phyloP scores from a whole-genome alignment of 106 monocot species.

The Phalaenopsis aphrodite region DNA sequence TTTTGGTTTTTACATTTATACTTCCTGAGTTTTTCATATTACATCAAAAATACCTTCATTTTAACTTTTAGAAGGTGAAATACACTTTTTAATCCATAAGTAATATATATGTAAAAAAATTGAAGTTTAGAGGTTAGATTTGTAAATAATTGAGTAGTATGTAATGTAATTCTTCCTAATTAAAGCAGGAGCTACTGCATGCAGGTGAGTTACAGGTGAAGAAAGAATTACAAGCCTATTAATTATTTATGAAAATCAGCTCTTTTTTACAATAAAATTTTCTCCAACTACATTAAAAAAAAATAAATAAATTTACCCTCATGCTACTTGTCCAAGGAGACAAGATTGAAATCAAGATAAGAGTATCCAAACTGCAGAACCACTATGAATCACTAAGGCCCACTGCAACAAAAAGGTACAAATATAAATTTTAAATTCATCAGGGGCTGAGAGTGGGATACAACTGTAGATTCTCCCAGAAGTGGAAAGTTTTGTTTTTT shows the following conservation, averaged over 20 bases:
- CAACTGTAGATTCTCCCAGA: slow-evolving; percentile 7
- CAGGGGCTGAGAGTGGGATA: not conserved
- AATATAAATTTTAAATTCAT: too few species aligned
- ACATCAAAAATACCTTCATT: too few species aligned
- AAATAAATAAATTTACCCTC: not conserved
- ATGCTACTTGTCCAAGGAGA: not conserved
- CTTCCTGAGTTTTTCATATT: too few species aligned
- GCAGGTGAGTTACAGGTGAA: not conserved
- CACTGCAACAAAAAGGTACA: not conserved
- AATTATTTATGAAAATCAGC: not conserved
- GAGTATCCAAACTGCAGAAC: not conserved
- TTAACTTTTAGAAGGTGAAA: too few species aligned
- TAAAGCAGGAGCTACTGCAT: not conserved
- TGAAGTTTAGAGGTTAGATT: too few species aligned
- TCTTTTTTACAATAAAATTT: not conserved
- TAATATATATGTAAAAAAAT: too few species aligned
- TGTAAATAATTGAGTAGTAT: too few species aligned
- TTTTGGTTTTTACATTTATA: too few species aligned
- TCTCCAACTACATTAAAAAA: not conserved
- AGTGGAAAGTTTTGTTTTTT: not conserved
- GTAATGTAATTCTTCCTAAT: too few species aligned
- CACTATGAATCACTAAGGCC: not conserved
- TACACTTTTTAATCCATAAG: too few species aligned
- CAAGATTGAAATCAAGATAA: not conserved
- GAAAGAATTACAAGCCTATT: not conserved